Percentiles rank a stretch among this genome's conserved stretches.
Evolutionary conservation across 1,284 basidiomycete genomes (phyloP).

Genomic region (Naganishia albida): DNA sequence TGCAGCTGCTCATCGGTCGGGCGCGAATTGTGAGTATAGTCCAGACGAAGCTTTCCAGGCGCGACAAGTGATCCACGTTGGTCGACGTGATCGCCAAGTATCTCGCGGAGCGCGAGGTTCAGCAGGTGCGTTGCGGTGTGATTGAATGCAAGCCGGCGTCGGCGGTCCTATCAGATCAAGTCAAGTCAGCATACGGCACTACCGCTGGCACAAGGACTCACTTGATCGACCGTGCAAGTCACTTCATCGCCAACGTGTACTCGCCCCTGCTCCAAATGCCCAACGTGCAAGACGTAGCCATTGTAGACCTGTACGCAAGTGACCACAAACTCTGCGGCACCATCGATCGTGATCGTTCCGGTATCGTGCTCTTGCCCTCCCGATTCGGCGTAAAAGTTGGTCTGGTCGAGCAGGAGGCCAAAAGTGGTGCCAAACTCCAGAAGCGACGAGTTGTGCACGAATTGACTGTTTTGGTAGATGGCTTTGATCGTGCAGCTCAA

Average conservation of each 20-base stretch:
- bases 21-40: slow-evolving; percentile 93
- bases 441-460: slow-evolving; percentile 68
- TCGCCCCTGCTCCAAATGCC: slow-evolving; percentile 75
- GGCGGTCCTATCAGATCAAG: slow-evolving; percentile 65
- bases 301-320: slow-evolving; percentile 85
- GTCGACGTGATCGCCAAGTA: slow-evolving; percentile 94
- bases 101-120: slow-evolving; percentile 88
- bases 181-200: not conserved
- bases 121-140: slow-evolving; percentile 99
- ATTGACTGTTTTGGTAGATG: slow-evolving; percentile 80
- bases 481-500: slow-evolving; percentile 76
- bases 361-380: slow-evolving; percentile 98
- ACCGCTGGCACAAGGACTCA: slow-evolving; percentile 43
- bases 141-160: slow-evolving; percentile 94
- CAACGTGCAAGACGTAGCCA: slow-evolving; percentile 87
- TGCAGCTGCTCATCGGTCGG: slow-evolving; percentile 71
- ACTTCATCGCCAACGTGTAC: slow-evolving; percentile 70
- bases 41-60: slow-evolving; percentile 91
- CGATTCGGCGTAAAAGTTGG: slow-evolving; percentile 97
- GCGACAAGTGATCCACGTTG: slow-evolving; percentile 98
- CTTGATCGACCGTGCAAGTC: slow-evolving; percentile 73
- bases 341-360: slow-evolving; percentile 90
- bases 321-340: slow-evolving; percentile 87
- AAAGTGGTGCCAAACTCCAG: slow-evolving; percentile 68
- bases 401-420: slow-evolving; percentile 86